phyloP scores from a whole-genome alignment of 2,329 filamentous ascomycete species.

The Penicillium thymicola region DNA sequence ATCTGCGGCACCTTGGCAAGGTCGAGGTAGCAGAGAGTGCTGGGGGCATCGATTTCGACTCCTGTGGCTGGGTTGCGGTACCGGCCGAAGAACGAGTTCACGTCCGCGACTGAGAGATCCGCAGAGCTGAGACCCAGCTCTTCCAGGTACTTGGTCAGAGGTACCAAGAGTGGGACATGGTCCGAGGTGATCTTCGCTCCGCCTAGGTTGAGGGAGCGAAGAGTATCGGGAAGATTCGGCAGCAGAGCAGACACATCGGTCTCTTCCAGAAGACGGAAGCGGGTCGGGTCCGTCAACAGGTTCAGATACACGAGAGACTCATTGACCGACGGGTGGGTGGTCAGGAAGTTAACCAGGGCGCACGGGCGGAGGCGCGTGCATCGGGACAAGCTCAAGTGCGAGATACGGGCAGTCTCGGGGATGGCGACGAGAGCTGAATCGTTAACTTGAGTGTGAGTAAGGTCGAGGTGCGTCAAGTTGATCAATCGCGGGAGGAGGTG shows the following conservation, averaged over 20 bases:
- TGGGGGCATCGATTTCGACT: constrained; percentile 13
- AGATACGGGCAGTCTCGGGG: constrained; percentile 67
- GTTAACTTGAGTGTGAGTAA: constrained; percentile 74
- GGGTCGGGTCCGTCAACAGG: constrained; percentile 67
- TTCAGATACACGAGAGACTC: constrained; percentile 67
- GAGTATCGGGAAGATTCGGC: constrained; percentile 60
- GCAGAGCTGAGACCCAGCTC: constrained; percentile 70
- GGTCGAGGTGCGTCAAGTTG: constrained; percentile 71
- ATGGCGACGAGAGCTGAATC: constrained; percentile 68
- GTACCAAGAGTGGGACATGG: constrained; percentile 62
- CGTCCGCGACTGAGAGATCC: constrained; percentile 61
- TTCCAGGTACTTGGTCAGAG: constrained; percentile 68
- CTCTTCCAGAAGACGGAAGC: constrained; percentile 66
- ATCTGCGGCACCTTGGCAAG: constrained; percentile 64
- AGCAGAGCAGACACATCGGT: constrained; percentile 65
- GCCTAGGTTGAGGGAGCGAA: constrained; percentile 72
- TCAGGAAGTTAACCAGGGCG: constrained; percentile 67
- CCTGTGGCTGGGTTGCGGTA: constrained; percentile 26
- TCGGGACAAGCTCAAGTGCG: constrained; percentile 74
- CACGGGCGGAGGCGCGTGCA: constrained; percentile 67
- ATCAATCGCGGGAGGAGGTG: constrained; percentile 66
- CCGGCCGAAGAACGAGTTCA: constrained; percentile 60
- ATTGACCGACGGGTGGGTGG: constrained; percentile 65
- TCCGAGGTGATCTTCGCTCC: constrained; percentile 66
- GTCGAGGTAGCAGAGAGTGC: constrained; percentile 69